phyloP scores from a whole-genome alignment of 2,329 filamentous ascomycete species.

The Dactylellina drechsleri region DNA sequence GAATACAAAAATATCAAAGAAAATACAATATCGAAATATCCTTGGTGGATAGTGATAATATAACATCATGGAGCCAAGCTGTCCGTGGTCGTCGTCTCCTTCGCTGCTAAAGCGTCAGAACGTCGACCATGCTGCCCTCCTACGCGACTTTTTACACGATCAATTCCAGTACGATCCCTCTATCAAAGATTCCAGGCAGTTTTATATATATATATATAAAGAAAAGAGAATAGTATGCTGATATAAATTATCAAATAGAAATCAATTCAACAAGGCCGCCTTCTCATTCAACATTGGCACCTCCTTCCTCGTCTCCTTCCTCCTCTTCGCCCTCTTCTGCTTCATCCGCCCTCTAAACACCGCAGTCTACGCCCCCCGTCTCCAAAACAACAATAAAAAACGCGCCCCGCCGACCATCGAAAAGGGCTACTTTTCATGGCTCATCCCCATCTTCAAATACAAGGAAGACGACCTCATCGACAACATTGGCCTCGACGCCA shows the following conservation, averaged over 20 bases:
- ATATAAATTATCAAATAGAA: constrained; percentile 60
- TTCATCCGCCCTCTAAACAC: constrained; percentile 89
- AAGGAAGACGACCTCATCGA: constrained; percentile 80
- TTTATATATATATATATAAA: background rate
- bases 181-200: background rate
- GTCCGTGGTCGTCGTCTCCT: constrained; percentile 40
- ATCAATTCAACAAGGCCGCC: constrained; percentile 66
- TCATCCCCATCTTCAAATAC: constrained; percentile 79
- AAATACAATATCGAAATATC: constrained; percentile 1
- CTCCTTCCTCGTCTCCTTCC: constrained; percentile 77
- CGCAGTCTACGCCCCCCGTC: constrained; percentile 90
- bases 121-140: constrained; percentile 13
- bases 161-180: constrained; percentile 31
- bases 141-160: constrained; percentile 31
- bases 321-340: constrained; percentile 84
- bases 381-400: constrained; percentile 90
- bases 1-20: background rate
- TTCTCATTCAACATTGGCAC: constrained; percentile 82
- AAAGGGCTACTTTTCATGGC: constrained; percentile 88
- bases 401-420: constrained; percentile 87
- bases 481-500: constrained; percentile 90
- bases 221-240: background rate
- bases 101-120: constrained; percentile 31
- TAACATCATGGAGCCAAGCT: constrained; percentile 27
- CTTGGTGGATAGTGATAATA: background rate